phyloP scores from a whole-genome alignment of 768 basidiomycete species.

The Lactifluus echinatus region DNA sequence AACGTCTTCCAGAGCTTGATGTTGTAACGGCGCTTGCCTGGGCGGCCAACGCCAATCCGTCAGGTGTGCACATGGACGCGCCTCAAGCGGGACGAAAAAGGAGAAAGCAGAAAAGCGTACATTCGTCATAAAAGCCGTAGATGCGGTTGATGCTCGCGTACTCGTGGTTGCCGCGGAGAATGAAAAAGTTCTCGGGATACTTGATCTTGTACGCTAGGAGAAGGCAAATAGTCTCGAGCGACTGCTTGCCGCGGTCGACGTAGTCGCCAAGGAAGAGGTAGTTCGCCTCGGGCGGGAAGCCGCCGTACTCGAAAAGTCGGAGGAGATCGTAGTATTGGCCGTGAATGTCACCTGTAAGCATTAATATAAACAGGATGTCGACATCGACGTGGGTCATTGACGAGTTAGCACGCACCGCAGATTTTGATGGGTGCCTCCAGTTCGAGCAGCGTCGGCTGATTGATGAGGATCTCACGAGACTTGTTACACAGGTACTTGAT shows the following conservation, averaged over 20 bases:
- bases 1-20: constrained; percentile 99
- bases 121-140: constrained; percentile 99
- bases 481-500: constrained; percentile 99
- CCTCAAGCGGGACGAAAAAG: too few species aligned
- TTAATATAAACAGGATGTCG: too few species aligned
- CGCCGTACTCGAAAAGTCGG: constrained; percentile 96
- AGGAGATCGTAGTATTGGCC: constrained; percentile 99
- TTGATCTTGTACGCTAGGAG: constrained; percentile 99
- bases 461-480: constrained; percentile 97
- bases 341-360: constrained; percentile 89
- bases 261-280: constrained; percentile 99
- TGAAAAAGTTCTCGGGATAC: constrained; percentile 99
- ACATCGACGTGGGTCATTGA: too few species aligned
- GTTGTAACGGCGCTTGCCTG: constrained; percentile 99
- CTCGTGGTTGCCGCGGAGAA: constrained; percentile 96
- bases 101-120: constrained; percentile 40
- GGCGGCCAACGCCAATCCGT: neutral
- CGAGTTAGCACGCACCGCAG: constrained; percentile 59
- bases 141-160: constrained; percentile 98
- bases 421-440: constrained; percentile 99
- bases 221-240: constrained; percentile 95
- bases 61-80: too few species aligned
- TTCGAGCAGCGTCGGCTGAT: constrained; percentile 95
- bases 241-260: constrained; percentile 98
- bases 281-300: constrained; percentile 99